These are phyloP conservation scores for Myxozyma kluyveri DNA, from an alignment of 805 yeast genomes.

Conservation along the genomic window DNA sequence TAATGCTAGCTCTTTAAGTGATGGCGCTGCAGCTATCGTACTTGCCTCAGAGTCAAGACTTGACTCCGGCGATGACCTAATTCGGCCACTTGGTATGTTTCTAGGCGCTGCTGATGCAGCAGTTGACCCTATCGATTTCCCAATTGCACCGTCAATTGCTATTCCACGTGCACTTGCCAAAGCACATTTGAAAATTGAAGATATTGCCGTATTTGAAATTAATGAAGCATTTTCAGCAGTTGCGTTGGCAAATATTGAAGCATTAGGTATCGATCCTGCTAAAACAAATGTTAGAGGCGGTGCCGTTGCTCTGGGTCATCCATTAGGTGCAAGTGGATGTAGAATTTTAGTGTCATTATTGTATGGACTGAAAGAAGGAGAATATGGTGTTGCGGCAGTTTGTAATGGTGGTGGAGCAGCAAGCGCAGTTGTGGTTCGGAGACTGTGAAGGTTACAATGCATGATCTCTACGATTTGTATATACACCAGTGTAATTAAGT, in stretches of 20 bases:
- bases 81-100: constrained; percentile 66
- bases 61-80: constrained; percentile 52
- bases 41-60: constrained; percentile 77
- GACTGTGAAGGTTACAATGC: too few species aligned
- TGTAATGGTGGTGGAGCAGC: constrained; percentile 99
- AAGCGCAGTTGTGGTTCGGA: constrained; percentile 61
- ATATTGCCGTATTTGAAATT: constrained; percentile 82
- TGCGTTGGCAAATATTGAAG: constrained; percentile 76
- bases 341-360: constrained; percentile 65
- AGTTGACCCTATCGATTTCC: constrained; percentile 84
- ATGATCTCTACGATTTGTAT: too few species aligned
- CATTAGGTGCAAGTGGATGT: constrained; percentile 93
- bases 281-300: constrained; percentile 91
- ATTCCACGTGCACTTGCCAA: constrained; percentile 87
- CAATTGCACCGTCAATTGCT: constrained; percentile 90
- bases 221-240: constrained; percentile 96
- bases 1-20: constrained; percentile 89
- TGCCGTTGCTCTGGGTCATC: constrained; percentile 94
- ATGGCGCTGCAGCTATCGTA: constrained; percentile 91
- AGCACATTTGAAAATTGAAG: constrained; percentile 60
- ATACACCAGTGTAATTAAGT: too few species aligned
- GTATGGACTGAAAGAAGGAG: constrained; percentile 56
- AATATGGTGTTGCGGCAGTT: constrained; percentile 86
- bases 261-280: constrained; percentile 59
- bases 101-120: constrained; percentile 96